Evolutionary conservation across 768 basidiomycete species (phyloP), one percentile per base, ranked within the genome.

Genomic region (Gyrodon lividus): DNA sequence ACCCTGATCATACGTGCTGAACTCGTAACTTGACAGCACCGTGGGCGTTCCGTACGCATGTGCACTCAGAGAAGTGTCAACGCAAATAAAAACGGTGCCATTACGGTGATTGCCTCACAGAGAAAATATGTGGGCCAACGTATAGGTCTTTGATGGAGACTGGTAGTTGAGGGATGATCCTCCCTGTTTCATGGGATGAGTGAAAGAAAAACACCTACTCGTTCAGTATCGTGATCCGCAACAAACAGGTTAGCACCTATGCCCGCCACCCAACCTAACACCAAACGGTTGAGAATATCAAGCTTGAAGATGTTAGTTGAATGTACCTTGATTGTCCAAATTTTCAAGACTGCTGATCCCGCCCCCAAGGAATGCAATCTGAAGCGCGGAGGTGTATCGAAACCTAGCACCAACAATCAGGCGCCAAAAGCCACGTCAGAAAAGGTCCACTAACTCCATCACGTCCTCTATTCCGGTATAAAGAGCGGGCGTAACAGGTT

Each of bases 191-290:
- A 16, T 13, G 5, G 20, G 31, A 14, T 10, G 19, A 34, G 31
- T 16, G 23, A n/a, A 39, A 23, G 12, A n/a, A 6, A 42, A 31
- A 28, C 20, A 56, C 72, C 45, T 49, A 72, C 73, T 34, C 86
- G 69, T 63, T 87, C 86, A 1, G 85, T 87, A 56, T 87, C 86
- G 50, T 87, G 86, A 58, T 87, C 85, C 0, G 79, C 71, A 4
- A 87, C 83, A 52, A 87, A 87, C 6, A 82, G 77, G 55, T 87
- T 87, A 0, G 85, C 84, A 14, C 60, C 56, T 0, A 63, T 68
- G 2, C 83, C 74, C 0, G 77, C 38, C 2, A 86, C 71, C 84
- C 84, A 88, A 88, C 2, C 82, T 83, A 84, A 47, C 24, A 20
- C 41, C 38, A 43, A 17, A 22, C 39, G 28, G 12, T 14, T 31